Base-by-base conservation (phyloP, 371 early-diverging fungal species). In the Syncephalastrum contaminatum region DNA sequence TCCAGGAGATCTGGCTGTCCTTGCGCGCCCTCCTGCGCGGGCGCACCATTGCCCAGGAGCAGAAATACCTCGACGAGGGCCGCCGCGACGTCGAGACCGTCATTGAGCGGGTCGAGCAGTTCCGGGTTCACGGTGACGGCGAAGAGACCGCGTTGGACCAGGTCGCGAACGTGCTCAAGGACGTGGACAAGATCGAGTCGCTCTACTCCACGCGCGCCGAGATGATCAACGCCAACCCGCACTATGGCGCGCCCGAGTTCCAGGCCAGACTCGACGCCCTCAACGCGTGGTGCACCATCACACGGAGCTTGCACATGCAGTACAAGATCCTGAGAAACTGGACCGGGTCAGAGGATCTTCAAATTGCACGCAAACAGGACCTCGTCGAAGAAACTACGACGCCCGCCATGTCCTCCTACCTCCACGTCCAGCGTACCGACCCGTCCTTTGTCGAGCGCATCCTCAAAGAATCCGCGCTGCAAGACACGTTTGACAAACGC, bases 381-480 rank as follows among this genome's bases (percentile, higher is more conserved):
- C 58, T 59, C 15, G 59, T 50, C 4, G 43, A 58, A 15, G 54
- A 25, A n/a, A n/a, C n/a, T n/a, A n/a, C n/a, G n/a, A n/a, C n/a
- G 3, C 46, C 59, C 24, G 45, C n/a, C 1, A 41, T 22, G 36
- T 42, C 30, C 30, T 19, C 40, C 18, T 48, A 59, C 30, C 43
- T 58, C 16, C 66, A 54, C 24, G 53, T 56, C n/a, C 64, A 51
- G 54, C n/a, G n/a, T n/a, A 69, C 75, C 16, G 79, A 81, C 21
- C 80, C 87, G 10, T 88, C 92, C 20, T 94, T 94, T 75, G 84
- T 94, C 18, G 93, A 94, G 70, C 75, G 89, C 53, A 74, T 92
- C 49, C 74, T 92, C 55, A 92, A 92, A 74, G 92, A 92, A 60
- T 84, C 85, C 51, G 91, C 89, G 0, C 71, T 92, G 21, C 84